Conservation (phyloP, 495 filamentous ascomycete genomes). For the Chaetomidium leptoderma region DNA sequence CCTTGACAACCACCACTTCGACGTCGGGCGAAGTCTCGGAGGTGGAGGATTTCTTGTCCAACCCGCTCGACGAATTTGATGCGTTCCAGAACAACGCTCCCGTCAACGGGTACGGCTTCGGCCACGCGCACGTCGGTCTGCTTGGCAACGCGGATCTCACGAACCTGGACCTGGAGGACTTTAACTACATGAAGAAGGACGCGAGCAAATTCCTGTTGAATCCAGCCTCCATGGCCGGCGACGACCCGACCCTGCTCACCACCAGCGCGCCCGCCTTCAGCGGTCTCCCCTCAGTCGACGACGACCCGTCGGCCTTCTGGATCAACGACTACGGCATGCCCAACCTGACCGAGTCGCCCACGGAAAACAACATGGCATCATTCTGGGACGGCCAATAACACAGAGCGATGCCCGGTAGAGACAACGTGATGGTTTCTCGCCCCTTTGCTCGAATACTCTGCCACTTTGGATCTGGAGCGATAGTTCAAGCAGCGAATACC, state of each 20-base stretch:
- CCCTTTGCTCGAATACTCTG: constrained; percentile 15
- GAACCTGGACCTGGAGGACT: constrained; percentile 58
- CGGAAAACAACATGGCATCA: constrained; percentile 25
- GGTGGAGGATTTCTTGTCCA: constrained; percentile 60
- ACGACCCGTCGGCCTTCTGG: constrained; percentile 35
- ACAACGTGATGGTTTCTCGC: constrained; percentile 9
- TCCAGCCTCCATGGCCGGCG: constrained; percentile 34
- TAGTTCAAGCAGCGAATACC: constrained; percentile 4
- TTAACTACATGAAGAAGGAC: constrained; percentile 50
- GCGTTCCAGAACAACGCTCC: constrained; percentile 50
- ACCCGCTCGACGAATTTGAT: constrained; percentile 53
- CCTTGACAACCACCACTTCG: constrained; percentile 55
- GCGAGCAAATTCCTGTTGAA: constrained; percentile 40
- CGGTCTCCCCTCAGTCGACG: constrained; percentile 28
- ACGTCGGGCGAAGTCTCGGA: constrained; percentile 76
- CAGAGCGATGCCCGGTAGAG: neutral
- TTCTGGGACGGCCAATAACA: constrained; percentile 35
- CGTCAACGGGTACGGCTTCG: constrained; percentile 44
- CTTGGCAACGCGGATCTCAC: constrained; percentile 50
- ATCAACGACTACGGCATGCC: constrained; percentile 29
- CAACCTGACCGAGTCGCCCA: constrained; percentile 29
- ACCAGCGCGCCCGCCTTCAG: constrained; percentile 17
- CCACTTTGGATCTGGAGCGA: constrained; percentile 1
- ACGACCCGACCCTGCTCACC: constrained; percentile 32
- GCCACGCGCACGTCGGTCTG: constrained; percentile 49